Evolutionary conservation across 2,329 filamentous ascomycete species (phyloP).

Genomic region (Diaporthe helianthi): DNA sequence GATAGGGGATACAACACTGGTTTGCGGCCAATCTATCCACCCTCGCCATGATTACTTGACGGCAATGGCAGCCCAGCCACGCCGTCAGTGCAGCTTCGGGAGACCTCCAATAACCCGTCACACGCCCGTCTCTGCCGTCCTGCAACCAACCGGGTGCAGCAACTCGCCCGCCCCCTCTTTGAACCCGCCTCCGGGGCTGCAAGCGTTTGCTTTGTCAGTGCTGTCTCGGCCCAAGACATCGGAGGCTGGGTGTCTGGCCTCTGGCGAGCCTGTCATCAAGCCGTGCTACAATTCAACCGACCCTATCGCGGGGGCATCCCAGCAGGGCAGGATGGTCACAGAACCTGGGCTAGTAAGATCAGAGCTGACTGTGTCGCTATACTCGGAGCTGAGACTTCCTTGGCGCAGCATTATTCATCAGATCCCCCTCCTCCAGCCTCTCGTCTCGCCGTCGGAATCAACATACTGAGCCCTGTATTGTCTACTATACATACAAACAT

Average conservation of each 20-base stretch:
- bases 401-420: slow-evolving; percentile 17
- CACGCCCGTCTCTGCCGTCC: slow-evolving; percentile 2
- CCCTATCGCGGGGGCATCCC: slow-evolving; percentile 3
- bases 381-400: slow-evolving; percentile 8
- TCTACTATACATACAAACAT: background rate
- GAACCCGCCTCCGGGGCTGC: background rate
- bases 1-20: slow-evolving; percentile 13
- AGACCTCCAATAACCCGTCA: background rate
- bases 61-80: background rate
- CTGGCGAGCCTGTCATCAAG: slow-evolving; percentile 22
- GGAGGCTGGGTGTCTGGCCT: slow-evolving; percentile 20
- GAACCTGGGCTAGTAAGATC: slow-evolving; percentile 20
- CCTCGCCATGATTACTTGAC: background rate
- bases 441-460: background rate
- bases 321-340: slow-evolving; percentile 4
- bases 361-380: slow-evolving; percentile 23
- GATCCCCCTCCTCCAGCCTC: background rate
- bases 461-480: background rate
- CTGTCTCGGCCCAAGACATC: slow-evolving; percentile 24
- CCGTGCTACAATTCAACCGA: slow-evolving; percentile 22
- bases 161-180: background rate
- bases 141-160: slow-evolving; percentile 10
- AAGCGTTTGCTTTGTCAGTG: slow-evolving; percentile 11
- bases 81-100: background rate
- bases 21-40: slow-evolving; percentile 23